phyloP scores from a whole-genome alignment of 2,329 filamentous ascomycete genomes.

The Amauroascus verrucosus region DNA sequence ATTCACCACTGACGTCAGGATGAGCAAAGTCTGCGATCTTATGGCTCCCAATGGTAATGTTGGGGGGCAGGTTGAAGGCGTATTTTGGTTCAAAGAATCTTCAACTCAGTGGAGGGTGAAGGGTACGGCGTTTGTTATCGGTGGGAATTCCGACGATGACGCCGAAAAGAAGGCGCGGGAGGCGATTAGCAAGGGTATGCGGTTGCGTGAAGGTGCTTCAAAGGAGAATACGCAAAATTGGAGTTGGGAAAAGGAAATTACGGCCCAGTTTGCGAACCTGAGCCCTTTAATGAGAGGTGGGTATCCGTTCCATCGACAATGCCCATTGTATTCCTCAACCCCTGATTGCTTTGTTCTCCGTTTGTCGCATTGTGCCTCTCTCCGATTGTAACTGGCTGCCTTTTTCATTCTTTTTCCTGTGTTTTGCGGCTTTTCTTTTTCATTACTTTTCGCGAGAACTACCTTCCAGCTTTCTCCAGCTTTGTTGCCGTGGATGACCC shows the following conservation, averaged over 20 bases:
- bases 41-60: conserved; percentile 48
- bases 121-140: conserved; percentile 66
- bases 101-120: conserved; percentile 77
- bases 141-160: conserved; percentile 53
- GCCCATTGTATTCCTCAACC: not conserved
- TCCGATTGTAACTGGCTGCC: not conserved
- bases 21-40: conserved; percentile 71
- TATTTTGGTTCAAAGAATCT: conserved; percentile 65
- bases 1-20: conserved; percentile 79
- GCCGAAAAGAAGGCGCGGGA: conserved; percentile 35
- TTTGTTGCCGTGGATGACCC: too few relatives aligned
- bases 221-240: conserved; percentile 42
- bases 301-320: conserved; percentile 16
- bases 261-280: conserved; percentile 81
- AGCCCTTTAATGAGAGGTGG: conserved; percentile 65
- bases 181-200: conserved; percentile 52
- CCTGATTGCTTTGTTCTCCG: not conserved
- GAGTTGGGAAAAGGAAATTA: conserved; percentile 71
- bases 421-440: not conserved
- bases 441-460: not conserved
- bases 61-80: conserved; percentile 65
- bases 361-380: not conserved
- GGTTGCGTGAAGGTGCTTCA: conserved; percentile 23
- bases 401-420: not conserved
- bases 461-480: too few relatives aligned